phyloP scores from a whole-genome alignment of 352 stramenopile genomes.

The Pythium oligandrum region DNA sequence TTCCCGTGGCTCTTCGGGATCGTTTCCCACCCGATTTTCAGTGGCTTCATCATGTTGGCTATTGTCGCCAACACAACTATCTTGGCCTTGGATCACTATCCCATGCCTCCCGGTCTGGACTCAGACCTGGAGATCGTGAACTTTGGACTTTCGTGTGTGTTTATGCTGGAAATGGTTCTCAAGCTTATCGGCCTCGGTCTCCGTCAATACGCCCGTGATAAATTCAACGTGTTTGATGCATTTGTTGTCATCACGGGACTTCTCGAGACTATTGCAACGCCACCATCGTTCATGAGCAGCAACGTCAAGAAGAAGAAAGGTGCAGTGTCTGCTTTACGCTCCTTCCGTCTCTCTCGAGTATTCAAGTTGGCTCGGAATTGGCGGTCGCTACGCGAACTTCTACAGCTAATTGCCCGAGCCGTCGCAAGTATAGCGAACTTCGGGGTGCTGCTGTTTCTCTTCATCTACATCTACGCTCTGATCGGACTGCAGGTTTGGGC shows the following conservation, averaged over 20 bases:
- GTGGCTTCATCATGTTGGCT: constrained; percentile 55
- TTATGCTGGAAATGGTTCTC: constrained; percentile 70
- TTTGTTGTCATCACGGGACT: constrained; percentile 82
- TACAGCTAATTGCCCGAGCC: constrained; percentile 87
- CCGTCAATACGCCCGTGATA: constrained; percentile 62
- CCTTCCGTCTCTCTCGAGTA: constrained; percentile 89
- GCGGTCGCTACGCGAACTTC: constrained; percentile 88
- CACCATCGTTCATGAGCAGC: constrained; percentile 63
- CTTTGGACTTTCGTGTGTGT: constrained; percentile 71
- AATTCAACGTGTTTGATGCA: constrained; percentile 84
- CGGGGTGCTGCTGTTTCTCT: constrained; percentile 91
- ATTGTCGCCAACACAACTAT: constrained; percentile 86
- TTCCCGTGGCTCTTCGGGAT: constrained; percentile 44
- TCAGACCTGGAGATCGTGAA: constrained; percentile 72
- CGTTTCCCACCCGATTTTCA: constrained; percentile 58
- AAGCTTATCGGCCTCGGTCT: constrained; percentile 84
- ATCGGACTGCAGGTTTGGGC: constrained; percentile 74
- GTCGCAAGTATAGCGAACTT: constrained; percentile 94
- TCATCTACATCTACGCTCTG: constrained; percentile 94
- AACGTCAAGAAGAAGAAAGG: constrained; percentile 48
- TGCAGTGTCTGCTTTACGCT: constrained; percentile 78
- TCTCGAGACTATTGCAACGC: constrained; percentile 59
- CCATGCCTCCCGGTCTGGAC: constrained; percentile 48
- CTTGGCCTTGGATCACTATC: constrained; percentile 79
- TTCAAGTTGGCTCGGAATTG: constrained; percentile 94